These are phyloP conservation scores for Amylostereum areolatum DNA, from an alignment of 1,284 basidiomycete species.

Conservation along the genomic window DNA sequence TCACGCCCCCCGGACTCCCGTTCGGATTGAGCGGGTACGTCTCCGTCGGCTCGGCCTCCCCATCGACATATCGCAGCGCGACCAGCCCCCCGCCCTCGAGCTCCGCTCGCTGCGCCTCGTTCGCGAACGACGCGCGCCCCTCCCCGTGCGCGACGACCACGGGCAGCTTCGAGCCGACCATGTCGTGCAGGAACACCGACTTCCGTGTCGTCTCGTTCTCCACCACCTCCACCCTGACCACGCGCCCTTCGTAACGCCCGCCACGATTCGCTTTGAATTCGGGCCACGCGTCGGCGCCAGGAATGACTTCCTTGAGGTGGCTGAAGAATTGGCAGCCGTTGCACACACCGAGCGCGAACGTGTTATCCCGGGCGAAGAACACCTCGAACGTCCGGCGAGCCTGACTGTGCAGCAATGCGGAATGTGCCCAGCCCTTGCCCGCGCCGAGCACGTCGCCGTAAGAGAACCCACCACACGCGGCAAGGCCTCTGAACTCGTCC, in stretches of 20 bases:
- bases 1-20: conserved; percentile 82
- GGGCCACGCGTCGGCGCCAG: conserved; percentile 85
- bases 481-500: conserved; percentile 76
- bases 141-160: conserved; percentile 97
- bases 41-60: conserved; percentile 58
- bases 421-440: conserved; percentile 97
- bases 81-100: conserved; percentile 51
- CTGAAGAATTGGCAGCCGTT: conserved; percentile 98
- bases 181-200: conserved; percentile 84
- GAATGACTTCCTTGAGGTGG: conserved; percentile 82
- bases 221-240: conserved; percentile 75
- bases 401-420: conserved; percentile 75
- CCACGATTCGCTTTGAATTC: conserved; percentile 86
- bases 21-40: conserved; percentile 95
- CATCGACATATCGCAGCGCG: conserved; percentile 77
- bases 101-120: conserved; percentile 30
- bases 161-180: conserved; percentile 84
- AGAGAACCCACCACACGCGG: conserved; percentile 97
- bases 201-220: conserved; percentile 45
- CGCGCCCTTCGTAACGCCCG: conserved; percentile 89
- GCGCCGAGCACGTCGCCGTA: conserved; percentile 98
- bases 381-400: conserved; percentile 71
- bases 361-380: conserved; percentile 80
- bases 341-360: conserved; percentile 93
- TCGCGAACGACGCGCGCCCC: conserved; percentile 74